A percentile compares a stretch with the other conserved stretches of the same genome.
Conservation (phyloP, 768 basidiomycete species). For the Russula foetens region DNA sequence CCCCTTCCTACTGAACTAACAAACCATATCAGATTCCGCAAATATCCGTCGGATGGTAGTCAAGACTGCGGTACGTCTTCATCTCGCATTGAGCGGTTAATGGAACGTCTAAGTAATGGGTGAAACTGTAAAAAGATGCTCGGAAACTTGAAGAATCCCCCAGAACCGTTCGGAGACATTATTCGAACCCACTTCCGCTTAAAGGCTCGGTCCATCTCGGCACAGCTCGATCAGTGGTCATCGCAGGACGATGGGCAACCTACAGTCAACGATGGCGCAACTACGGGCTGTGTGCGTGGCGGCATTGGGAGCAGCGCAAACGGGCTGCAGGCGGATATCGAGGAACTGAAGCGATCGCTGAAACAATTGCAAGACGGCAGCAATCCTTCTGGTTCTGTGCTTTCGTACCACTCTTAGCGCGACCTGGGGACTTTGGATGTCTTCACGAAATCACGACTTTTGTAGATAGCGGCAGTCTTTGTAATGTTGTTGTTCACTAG, state of each 20-base stretch:
- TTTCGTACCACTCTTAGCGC: background rate
- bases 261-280: conserved; percentile 49
- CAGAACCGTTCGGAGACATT: conserved; percentile 80
- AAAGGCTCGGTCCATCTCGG: conserved; percentile 60
- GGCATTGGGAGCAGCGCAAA: conserved; percentile 42
- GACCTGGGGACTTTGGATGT: background rate
- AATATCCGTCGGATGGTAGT: conserved; percentile 93
- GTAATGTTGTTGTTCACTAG: background rate
- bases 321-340: conserved; percentile 60
- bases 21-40: conserved; percentile 56
- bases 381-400: background rate
- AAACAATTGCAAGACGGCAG: conserved; percentile 27
- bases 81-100: background rate
- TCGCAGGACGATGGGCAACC: conserved; percentile 61
- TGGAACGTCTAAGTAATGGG: background rate
- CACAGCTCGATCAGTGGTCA: conserved; percentile 78
- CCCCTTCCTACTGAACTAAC: conserved; percentile 17
- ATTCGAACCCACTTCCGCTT: conserved; percentile 87
- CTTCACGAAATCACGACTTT: background rate
- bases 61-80: conserved; percentile 60
- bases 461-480: background rate
- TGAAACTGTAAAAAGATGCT: conserved; percentile 51
- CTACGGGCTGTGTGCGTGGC: conserved; percentile 22
- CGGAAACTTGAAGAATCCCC: conserved; percentile 70
- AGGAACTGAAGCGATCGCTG: conserved; percentile 58